Base-by-base conservation (phyloP, 129 eudicot species). In the Solidago caesia region DNA sequence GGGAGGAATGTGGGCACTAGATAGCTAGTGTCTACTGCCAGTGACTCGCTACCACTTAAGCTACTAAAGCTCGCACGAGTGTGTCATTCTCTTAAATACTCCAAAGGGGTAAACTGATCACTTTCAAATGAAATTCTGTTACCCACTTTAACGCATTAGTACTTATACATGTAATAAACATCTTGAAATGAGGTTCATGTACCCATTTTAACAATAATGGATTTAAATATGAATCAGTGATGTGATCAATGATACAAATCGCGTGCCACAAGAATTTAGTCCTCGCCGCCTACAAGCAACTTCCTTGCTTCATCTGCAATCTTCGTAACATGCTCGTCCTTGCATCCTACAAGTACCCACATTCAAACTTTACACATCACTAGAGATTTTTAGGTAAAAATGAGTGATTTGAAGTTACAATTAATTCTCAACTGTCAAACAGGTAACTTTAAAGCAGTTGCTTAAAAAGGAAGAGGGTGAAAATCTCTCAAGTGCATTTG, bases 281-380 rank as follows among this genome's bases (percentile, higher is more conserved):
- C 27, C 52, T 52, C 46, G 29, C 1, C 44, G 0, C 42, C 79
- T 7, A 57, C 66, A 68, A 79, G n/a, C 68, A 79, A 63, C 16
- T 79, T 77, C 68, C 96, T 81, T 26, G 88, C 98, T 88, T 84
- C 89, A 42, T 85, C 77, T 29, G 98, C 98, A 51, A 93, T 84
- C 74, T 85, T 85, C 67, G 39, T 75, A 7, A 90, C 96, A 78
- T 88, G 98, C 67, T 81, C 85, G 64, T 93, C 98, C 77, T 80
- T 81, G 69, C 87, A 88, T 75, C 98, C 98, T 93, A 70, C 72
- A 60, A 8, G 56, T 6, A 56, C 9, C 21, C 1, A 56, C 27
- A 6, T 56, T 14, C 10, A 3, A 56, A 56, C 39, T 56, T n/a
- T 15, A n/a, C 29, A 56, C 11, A 48, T 48, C 53, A 48, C 3